phyloP scores from a whole-genome alignment of 2,329 filamentous ascomycete species.

The Grosmannia serpens region DNA sequence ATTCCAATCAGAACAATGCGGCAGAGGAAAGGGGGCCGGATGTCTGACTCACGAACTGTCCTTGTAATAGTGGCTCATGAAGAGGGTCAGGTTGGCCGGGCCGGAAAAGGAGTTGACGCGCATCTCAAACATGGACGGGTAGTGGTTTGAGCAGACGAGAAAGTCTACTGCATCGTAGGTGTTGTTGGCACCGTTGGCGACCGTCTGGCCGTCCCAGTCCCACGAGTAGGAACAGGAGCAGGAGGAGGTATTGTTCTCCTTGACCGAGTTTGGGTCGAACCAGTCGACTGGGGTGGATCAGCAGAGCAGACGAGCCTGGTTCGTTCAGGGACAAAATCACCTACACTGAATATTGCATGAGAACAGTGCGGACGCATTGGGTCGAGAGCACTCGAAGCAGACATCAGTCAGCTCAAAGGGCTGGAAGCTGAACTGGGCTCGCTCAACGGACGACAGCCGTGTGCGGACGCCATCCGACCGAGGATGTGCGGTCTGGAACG shows the following conservation, averaged over 20 bases:
- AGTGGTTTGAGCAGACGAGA: constrained; percentile 3
- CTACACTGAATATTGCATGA: constrained; percentile 15
- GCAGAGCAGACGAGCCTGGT: background rate
- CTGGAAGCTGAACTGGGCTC: constrained; percentile 15
- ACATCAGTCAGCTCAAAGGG: constrained; percentile 15
- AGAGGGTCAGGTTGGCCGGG: constrained; percentile 15
- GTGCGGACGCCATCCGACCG: background rate
- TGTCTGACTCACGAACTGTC: constrained; percentile 14
- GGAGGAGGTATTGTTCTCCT: constrained; percentile 15
- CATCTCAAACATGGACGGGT: constrained; percentile 14
- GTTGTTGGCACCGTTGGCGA: constrained; percentile 7
- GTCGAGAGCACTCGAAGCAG: constrained; percentile 13
- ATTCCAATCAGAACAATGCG: background rate
- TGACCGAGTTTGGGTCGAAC: constrained; percentile 19
- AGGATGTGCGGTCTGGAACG: background rate
- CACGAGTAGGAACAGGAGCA: constrained; percentile 14
- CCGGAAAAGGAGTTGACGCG: constrained; percentile 12
- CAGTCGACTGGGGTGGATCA: constrained; percentile 13
- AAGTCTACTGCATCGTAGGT: constrained; percentile 4
- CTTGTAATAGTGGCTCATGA: constrained; percentile 16
- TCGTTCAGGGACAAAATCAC: background rate
- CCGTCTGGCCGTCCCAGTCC: constrained; percentile 15
- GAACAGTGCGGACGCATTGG: constrained; percentile 9
- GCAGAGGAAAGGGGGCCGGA: background rate
- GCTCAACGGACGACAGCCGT: background rate